phyloP scores from a whole-genome alignment of 805 yeast genomes.

The Schwanniomyces occidentalis region DNA sequence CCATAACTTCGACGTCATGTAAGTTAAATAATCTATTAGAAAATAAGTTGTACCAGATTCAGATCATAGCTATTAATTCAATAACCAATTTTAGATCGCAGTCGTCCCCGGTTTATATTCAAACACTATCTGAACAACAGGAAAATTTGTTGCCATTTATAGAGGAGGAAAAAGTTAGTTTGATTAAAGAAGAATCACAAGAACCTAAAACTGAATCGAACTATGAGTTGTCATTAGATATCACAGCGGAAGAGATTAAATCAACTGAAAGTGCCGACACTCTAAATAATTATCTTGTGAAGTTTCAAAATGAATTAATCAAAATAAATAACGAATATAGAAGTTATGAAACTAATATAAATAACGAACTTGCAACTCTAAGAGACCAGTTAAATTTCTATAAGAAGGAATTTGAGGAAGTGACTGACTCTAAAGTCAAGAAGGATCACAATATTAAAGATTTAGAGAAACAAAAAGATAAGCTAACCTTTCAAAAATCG shows the following conservation, averaged over 20 bases:
- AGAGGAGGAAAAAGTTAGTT: constrained; percentile 1
- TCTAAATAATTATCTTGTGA: constrained; percentile 23
- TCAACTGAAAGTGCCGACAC: constrained; percentile 16
- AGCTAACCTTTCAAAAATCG: constrained; percentile 32
- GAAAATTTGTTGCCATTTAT: constrained; percentile 1
- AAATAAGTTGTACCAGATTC: constrained; percentile 32
- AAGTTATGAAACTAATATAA: constrained; percentile 12
- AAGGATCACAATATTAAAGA: constrained; percentile 33
- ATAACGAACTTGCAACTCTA: constrained; percentile 15
- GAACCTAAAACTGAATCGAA: constrained; percentile 1
- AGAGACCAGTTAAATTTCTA: constrained; percentile 29
- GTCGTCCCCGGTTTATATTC: constrained; percentile 32
- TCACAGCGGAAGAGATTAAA: constrained; percentile 10
- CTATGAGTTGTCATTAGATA: neutral
- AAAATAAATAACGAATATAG: constrained; percentile 21
- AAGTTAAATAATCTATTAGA: constrained; percentile 30
- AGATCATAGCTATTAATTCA: constrained; percentile 37
- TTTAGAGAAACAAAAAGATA: constrained; percentile 31
- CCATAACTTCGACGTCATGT: constrained; percentile 34
- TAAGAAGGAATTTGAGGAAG: constrained; percentile 39
- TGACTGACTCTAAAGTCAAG: constrained; percentile 26
- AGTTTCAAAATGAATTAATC: constrained; percentile 26
- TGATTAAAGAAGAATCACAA: constrained; percentile 4
- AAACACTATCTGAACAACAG: constrained; percentile 17
- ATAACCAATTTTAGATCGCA: constrained; percentile 35